Evolutionary conservation across 345 rosid genomes (phyloP), one percentile per base, ranked within the genome.

Genomic region (Hibiscus mutabilis): DNA sequence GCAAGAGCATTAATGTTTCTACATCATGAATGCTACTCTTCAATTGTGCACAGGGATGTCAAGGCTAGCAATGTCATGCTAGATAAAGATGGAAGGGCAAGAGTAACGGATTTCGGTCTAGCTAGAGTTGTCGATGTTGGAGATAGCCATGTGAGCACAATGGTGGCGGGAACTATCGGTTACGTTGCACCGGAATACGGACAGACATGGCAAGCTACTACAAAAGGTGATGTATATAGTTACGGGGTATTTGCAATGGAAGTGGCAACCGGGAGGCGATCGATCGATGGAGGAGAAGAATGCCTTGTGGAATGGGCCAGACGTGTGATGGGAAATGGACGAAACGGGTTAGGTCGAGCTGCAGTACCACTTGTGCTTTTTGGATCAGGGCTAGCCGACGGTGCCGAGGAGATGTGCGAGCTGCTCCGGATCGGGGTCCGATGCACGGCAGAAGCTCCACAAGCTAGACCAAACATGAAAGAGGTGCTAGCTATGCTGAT

Each of bases 181-280:
- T 94, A 94, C 58, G 97, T 94, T 24, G 98, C 97, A 22, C 98
- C 98, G 0, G 97, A 94, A 79, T 94, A 94, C 33, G 95, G 98
- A 44, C 98, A 91, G 73, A 91, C 94, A 11, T 91, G 96, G 91
- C 88, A 85, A 24, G 97, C 97, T 3, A 94, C 98, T 3, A 90
- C 93, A 3, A 91, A 90, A 74, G 98, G 98, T 3, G 98, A 94
- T 53, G 98, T 94, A 64, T 94, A 91, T 68, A 94, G 98, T 61
- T 94, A 83, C 25, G 98, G 98, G 5, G 93, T 94, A 3, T 52
- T 94, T 74, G 75, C 79, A 14, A 91, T 94, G 98, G 98, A 94
- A 57, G 79, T 94, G 40, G 97, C 98, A 0, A 94, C 97, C 0
- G 93, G 89, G 56, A 80, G 98, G 82, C 79, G 97, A 75, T 96